A percentile compares a stretch with the other conserved stretches of the same genome.
phyloP scores from a whole-genome alignment of 2,329 filamentous ascomycete genomes.

The Phyllosticta citrichinensis region DNA sequence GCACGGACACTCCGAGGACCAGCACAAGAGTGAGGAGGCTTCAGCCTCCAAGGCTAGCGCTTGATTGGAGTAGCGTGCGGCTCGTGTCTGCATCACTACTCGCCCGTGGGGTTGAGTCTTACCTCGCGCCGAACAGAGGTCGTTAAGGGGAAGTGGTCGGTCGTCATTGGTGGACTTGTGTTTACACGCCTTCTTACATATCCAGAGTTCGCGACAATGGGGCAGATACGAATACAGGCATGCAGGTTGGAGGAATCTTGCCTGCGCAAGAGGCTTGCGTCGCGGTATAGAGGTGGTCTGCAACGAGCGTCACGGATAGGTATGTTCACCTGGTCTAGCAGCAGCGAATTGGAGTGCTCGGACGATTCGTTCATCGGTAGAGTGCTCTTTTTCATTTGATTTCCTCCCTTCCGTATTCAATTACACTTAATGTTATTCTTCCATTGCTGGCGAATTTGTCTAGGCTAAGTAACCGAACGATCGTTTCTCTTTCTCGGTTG shows the following conservation, averaged over 20 bases:
- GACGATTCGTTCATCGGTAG: neutral
- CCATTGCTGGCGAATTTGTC: neutral
- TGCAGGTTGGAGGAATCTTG: neutral
- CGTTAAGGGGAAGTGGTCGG: neutral
- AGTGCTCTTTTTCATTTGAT: neutral
- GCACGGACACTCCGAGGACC: neutral
- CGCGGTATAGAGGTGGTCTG: neutral
- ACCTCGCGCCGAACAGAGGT: neutral
- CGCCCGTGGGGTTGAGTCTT: neutral
- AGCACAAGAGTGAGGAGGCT: slow-evolving; percentile 3
- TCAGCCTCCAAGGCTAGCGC: neutral
- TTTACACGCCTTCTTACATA: neutral
- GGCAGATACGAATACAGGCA: too few relatives aligned
- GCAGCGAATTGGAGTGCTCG: neutral
- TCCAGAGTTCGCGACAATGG: too few relatives aligned
- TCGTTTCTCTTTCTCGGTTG: too few relatives aligned
- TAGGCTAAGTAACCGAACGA: too few relatives aligned
- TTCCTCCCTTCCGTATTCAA: neutral
- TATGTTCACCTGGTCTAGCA: neutral
- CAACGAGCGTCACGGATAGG: neutral
- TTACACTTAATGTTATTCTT: neutral
- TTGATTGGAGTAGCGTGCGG: neutral
- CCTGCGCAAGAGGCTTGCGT: neutral
- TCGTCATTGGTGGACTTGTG: neutral
- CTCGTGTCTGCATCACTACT: neutral